phyloP scores from a whole-genome alignment of 495 filamentous ascomycete species.

The Podospora tetraspora region DNA sequence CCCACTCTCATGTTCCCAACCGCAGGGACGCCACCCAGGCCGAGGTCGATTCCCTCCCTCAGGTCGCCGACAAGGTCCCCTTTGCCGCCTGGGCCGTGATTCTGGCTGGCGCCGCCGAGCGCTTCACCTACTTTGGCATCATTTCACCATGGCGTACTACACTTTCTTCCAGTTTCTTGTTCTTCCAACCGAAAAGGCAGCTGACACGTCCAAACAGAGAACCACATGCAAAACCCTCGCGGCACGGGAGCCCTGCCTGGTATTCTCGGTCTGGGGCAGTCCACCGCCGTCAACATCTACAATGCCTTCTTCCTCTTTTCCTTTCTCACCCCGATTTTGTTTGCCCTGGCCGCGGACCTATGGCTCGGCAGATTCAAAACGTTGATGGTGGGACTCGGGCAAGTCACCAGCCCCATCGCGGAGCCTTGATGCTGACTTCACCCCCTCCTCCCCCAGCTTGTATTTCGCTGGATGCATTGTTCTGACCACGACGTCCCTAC shows the following conservation, averaged over 20 bases:
- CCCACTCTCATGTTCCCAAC: not conserved
- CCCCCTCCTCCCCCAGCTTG: slow-evolving; percentile 2
- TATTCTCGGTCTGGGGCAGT: slow-evolving; percentile 39
- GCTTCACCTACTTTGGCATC: slow-evolving; percentile 23
- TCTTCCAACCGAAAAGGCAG: no score
- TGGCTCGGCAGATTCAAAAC: slow-evolving; percentile 32
- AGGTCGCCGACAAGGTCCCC: slow-evolving; percentile 19
- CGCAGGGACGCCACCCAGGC: slow-evolving; percentile 20
- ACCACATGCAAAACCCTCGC: slow-evolving; percentile 23
- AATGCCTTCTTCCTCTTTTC: slow-evolving; percentile 50
- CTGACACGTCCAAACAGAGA: slow-evolving; percentile 15
- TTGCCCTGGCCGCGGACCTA: slow-evolving; percentile 29
- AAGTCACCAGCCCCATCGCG: slow-evolving; percentile 5
- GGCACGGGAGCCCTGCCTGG: slow-evolving; percentile 26
- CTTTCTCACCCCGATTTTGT: slow-evolving; percentile 25
- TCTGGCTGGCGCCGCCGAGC: slow-evolving; percentile 19
- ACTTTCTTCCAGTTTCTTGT: not conserved
- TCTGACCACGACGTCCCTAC: slow-evolving; percentile 47
- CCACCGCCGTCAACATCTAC: slow-evolving; percentile 43
- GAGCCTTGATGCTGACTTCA: not conserved
- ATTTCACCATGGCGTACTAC: slow-evolving; percentile 22
- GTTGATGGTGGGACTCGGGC: slow-evolving; percentile 22
- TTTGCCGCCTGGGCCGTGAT: slow-evolving; percentile 21
- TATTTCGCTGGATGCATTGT: slow-evolving; percentile 49
- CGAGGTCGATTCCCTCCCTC: slow-evolving; percentile 15